Evolutionary conservation across 768 basidiomycete species (phyloP), one percentile per base, ranked within the genome.

Genomic region (Suillus fuscotomentosus): DNA sequence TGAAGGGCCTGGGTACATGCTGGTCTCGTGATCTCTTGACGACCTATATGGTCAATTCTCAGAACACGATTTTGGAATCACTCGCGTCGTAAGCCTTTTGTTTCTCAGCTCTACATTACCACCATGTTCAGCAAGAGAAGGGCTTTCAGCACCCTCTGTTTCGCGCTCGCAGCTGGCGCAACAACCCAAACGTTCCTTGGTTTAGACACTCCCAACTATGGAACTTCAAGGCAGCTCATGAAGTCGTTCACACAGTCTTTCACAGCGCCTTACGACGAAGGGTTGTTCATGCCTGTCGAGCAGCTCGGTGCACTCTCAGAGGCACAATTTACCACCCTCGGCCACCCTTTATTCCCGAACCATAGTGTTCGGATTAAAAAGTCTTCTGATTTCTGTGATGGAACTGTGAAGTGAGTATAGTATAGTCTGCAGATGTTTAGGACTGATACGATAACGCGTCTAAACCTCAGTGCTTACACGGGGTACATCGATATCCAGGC

Each of bases 401-500:
- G 55, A n/a, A 80, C 78, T 1, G 79, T 77, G 48, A 76, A 75
- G 80, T 81, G 9, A 47, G 75, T 62, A 38, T 5, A 36, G 6
- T 17, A 38, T 3, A 36, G 6, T 17, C 60, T 65, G 34, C 3
- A 14, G 14, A 38, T 59, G 24, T 41, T 31, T 27, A 27, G 31
- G 31, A 59, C 27, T 64, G 34, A 65, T 7, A 3, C 54, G 63
- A 50, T 59, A 42, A 57, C 38, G n/a, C 8, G n/a, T 56, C 3
- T 22, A 57, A 56, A 10, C 34, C 43, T 36, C 39, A 88, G 85
- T 22, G 76, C 82, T 1, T 90, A 86, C 70, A 88, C 87, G 0
- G 88, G 88, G 11, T 89, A 89, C 67, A 87, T 90, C 61, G 88
- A 89, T 65, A 80, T 88, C 53, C 78, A 85, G 70, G 85, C 86